Evolutionary conservation across 768 basidiomycete genomes (phyloP).

Genomic region (Panellus pusillus): DNA sequence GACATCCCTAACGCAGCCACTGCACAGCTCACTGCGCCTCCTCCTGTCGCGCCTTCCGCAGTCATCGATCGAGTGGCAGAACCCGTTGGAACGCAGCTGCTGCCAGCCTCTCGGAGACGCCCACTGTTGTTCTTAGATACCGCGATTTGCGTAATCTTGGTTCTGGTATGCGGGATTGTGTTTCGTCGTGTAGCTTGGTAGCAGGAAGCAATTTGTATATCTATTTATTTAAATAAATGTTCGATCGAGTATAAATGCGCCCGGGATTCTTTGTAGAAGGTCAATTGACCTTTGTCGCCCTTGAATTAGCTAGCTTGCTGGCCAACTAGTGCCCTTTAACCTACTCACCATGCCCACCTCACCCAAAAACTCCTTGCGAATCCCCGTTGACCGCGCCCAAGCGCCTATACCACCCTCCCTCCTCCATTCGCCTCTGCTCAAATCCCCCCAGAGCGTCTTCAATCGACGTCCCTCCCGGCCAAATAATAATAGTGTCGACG

Average conservation of each 20-base stretch:
- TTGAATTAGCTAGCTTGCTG: too few species aligned
- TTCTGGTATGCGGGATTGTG: slow-evolving; percentile 66
- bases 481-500: slow-evolving; percentile 45
- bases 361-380: slow-evolving; percentile 39
- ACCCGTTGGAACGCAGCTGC: slow-evolving; percentile 12
- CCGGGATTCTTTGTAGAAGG: too few species aligned
- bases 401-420: slow-evolving; percentile 63
- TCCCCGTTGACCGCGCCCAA: slow-evolving; percentile 34
- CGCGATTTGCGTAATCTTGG: slow-evolving; percentile 70
- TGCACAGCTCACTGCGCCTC: too few species aligned
- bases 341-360: slow-evolving; percentile 7
- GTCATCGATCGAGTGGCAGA: not conserved
- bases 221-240: too few species aligned
- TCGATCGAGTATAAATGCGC: too few species aligned
- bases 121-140: slow-evolving; percentile 72
- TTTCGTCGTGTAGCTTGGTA: slow-evolving; percentile 55
- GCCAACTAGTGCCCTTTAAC: too few species aligned
- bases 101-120: slow-evolving; percentile 8
- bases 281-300: too few species aligned
- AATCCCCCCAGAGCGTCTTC: slow-evolving; percentile 50
- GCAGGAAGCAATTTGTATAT: not conserved
- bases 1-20: not conserved
- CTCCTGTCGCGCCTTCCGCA: not conserved
- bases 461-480: slow-evolving; percentile 33
- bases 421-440: slow-evolving; percentile 53